Conservation (phyloP, 2,329 filamentous ascomycete species). For the Xylaria sp. region DNA sequence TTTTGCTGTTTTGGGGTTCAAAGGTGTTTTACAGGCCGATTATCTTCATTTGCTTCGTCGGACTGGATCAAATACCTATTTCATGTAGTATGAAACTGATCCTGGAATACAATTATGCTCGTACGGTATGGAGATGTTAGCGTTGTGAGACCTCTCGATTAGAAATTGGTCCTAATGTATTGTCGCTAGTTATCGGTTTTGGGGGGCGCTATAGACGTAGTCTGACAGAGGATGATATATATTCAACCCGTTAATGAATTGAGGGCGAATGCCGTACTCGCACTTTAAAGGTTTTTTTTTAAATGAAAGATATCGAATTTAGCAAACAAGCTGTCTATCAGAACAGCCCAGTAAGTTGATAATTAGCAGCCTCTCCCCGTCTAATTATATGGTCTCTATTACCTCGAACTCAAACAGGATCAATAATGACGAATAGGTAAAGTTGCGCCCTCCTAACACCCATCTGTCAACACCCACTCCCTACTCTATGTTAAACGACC, state of each 20-base stretch:
- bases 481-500: background rate
- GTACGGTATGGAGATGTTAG: background rate
- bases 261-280: no score
- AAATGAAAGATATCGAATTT: no score
- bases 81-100: slow-evolving; percentile 3
- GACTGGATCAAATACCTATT: slow-evolving; percentile 9
- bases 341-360: no score
- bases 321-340: no score
- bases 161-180: background rate
- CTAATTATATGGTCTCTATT: no score
- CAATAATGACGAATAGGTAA: no score
- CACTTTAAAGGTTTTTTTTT: no score
- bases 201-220: no score
- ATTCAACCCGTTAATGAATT: no score
- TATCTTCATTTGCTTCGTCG: background rate
- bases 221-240: no score
- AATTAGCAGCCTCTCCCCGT: no score
- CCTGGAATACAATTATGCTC: slow-evolving; percentile 10
- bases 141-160: background rate
- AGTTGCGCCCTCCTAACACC: background rate
- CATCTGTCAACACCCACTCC: background rate
- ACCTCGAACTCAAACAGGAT: no score
- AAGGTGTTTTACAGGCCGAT: slow-evolving; percentile 13
- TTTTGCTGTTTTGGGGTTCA: slow-evolving; percentile 4
- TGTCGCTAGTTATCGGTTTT: background rate